Base-by-base conservation (phyloP, 1,284 basidiomycete species). In the Fomes fomentarius region DNA sequence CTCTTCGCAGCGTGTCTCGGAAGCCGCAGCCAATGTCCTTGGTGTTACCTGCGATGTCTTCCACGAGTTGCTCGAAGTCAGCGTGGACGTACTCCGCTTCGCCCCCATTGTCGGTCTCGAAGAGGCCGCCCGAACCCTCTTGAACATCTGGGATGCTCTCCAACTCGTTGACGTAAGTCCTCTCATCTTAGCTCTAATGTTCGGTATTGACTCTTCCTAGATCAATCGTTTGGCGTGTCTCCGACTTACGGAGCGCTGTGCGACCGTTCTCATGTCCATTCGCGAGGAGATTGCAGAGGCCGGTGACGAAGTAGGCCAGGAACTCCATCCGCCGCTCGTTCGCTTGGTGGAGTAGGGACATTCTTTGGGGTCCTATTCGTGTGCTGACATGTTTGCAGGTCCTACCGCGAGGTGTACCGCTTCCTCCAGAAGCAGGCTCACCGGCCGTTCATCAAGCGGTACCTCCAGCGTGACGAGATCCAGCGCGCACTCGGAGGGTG, bases 401-500 rank as follows among this genome's bases (percentile, higher is more conserved):
- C 63, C 4, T 70, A 66, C 58, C 56, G 31, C 3, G 47, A 75
- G 42, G 80, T 90, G 2, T 73, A 76, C 43, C 61, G 69, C 6
- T 77, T 90, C 60, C 75, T 89, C 17, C 64, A 15, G 34, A 37
- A n/a, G 57, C 84, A 89, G 58, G 75, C 78, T 10, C 78, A 81
- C 47, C 74, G 87, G 1, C 87, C 89, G 0, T 93, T 92, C 73
- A 69, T 93, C 58, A 91, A 91, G 71, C 79, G 89, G 2, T 93
- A 91, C 67, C 76, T 92, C 45, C 86, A 85, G 66, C 80, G 89
- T 33, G 85, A 90, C 34, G 87, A 93, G 60, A 87, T 90, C 40
- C 69, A 78, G 19, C 72, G 74, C 21, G 80, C 80, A 47, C 81
- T 90, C 33, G 59, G 66, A 7, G 74, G 69, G 1, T 90, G 86